Evolutionary conservation across 2,329 filamentous ascomycete genomes (phyloP), one percentile per base, ranked within the genome.

Genomic region (Nigrograna mackinnonii): DNA sequence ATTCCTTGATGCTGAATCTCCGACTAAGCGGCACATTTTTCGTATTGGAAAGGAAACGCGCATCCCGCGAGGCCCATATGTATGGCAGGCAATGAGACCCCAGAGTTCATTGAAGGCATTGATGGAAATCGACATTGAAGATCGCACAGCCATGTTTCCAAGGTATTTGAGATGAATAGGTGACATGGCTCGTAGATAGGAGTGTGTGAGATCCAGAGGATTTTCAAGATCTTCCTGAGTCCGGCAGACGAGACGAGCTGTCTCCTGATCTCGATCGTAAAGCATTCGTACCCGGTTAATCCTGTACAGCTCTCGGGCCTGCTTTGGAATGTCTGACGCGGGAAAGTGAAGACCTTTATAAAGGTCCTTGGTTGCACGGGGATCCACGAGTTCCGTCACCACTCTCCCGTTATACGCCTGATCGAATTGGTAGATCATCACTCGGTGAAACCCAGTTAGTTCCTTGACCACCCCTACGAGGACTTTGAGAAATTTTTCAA

Each of bases 401-500:
- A 95, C 90, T 42, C 87, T 84, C 14, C 90, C 91, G 55, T 95
- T 95, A 76, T 86, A 94, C 1, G 78, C 69, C 4, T 83, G 76
- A 64, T 96, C 91, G 50, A 96, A 96, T 64, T 95, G 89, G 58
- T 95, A 96, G 2, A 96, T 80, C 88, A 96, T 91, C 35, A 95
- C 89, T 11, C 91, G 86, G 60, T 95, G 91, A 51, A 96, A 96
- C 0, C 91, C 90, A 0, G 90, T 95, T 36, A 96, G 65, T 59
- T 96, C 91, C 60, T 95, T 95, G 22, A 95, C 82, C 6, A 96
- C 86, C 0, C 90, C 90, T 0, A 92, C 87, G 3, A 94, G 69
- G 5, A 91, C 84, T 56, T 94, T 92, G 26, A 95, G 72, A 45
- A 96, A 89, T 1, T 67, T 76, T 1, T 90, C 84, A 1, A 95